A percentile compares a stretch with the other conserved stretches of the same genome.
These are phyloP conservation scores for Mucor circinelloides DNA, from an alignment of 371 early-diverging fungal genomes.

Conservation along the genomic window DNA sequence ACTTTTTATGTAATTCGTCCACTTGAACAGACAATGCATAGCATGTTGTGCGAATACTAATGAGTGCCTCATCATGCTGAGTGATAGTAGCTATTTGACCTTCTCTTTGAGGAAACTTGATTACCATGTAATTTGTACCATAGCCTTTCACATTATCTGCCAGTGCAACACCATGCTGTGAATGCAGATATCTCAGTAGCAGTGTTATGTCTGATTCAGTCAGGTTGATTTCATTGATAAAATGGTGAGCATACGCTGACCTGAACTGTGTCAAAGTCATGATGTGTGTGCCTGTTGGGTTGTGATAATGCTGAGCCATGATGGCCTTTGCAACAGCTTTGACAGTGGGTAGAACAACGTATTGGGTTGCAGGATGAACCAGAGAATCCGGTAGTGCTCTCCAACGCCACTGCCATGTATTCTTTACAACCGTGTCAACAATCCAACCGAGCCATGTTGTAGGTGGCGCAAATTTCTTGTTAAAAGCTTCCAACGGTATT, in stretches of 20 bases:
- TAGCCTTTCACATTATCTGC: conserved; percentile 40
- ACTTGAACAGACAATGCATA: conserved; percentile 50
- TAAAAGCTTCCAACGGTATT: conserved; percentile 26
- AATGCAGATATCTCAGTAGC: conserved; percentile 34
- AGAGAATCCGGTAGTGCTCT: background rate
- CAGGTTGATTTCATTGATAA: conserved; percentile 23
- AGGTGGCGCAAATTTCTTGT: conserved; percentile 10
- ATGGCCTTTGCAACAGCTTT: conserved; percentile 26
- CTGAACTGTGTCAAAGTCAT: conserved; percentile 44
- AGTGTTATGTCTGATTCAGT: conserved; percentile 42
- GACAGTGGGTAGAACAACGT: conserved; percentile 40
- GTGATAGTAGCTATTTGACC: conserved; percentile 31
- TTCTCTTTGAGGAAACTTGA: conserved; percentile 39
- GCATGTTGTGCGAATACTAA: conserved; percentile 51
- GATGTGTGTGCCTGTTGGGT: conserved; percentile 18
- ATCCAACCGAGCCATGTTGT: conserved; percentile 18
- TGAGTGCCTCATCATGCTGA: conserved; percentile 50
- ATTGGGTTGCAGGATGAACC: background rate
- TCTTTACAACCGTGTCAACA: conserved; percentile 10
- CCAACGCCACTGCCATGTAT: conserved; percentile 15
- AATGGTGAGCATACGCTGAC: conserved; percentile 19
- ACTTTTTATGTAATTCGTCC: conserved; percentile 45
- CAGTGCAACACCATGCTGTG: conserved; percentile 31
- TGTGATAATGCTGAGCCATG: conserved; percentile 1
- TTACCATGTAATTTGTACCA: conserved; percentile 26